phyloP scores from a whole-genome alignment of 441 rosid species.

The Iberis amara region DNA sequence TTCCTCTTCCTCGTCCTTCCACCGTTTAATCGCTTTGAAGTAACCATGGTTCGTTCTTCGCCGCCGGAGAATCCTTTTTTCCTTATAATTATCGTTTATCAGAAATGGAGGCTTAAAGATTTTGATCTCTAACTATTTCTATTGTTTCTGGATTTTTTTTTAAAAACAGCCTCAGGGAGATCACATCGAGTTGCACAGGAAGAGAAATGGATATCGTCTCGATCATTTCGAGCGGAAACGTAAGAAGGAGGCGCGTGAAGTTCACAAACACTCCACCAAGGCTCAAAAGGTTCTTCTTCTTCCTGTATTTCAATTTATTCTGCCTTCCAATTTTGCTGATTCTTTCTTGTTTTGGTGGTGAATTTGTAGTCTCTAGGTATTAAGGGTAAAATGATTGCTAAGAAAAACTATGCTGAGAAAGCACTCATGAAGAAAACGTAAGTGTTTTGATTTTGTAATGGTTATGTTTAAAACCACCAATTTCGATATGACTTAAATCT shows the following conservation, averaged over 20 bases:
- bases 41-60: constrained; percentile 36
- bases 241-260: constrained; percentile 86
- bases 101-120: neutral
- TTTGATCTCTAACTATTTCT: neutral
- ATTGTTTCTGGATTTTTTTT: constrained; percentile 1
- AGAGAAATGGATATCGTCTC: constrained; percentile 71
- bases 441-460: neutral
- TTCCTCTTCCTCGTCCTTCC: neutral
- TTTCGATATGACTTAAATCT: no score
- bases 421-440: constrained; percentile 94
- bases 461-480: neutral
- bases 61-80: constrained; percentile 1
- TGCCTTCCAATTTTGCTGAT: neutral
- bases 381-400: constrained; percentile 88
- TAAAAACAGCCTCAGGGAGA: constrained; percentile 76
- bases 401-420: constrained; percentile 86
- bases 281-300: constrained; percentile 55
- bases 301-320: neutral
- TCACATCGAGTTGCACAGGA: constrained; percentile 66
- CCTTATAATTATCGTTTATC: neutral
- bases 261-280: constrained; percentile 57
- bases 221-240: constrained; percentile 74
- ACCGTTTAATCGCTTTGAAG: constrained; percentile 9
- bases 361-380: constrained; percentile 63
- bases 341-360: neutral